phyloP scores from a whole-genome alignment of 1,139 yeast species.

The Magnusiomyces ingens region DNA sequence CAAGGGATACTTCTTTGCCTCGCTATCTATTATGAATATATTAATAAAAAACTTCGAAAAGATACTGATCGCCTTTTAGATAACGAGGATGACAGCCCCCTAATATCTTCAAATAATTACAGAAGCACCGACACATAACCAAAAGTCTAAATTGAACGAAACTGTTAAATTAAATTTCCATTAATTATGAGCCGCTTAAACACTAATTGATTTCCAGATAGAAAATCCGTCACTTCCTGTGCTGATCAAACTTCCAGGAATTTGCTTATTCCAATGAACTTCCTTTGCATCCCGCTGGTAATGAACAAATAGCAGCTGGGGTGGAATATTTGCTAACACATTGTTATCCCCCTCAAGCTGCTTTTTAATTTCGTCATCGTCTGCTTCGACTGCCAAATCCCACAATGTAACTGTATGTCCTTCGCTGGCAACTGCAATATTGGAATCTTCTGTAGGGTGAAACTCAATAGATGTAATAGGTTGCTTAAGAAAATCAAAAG shows the following conservation, averaged over 20 bases:
- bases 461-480: slow-evolving; percentile 90
- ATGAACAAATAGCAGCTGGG: slow-evolving; percentile 91
- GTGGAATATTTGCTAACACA: slow-evolving; percentile 68
- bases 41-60: slow-evolving; percentile 11
- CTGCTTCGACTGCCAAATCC: slow-evolving; percentile 97
- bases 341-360: slow-evolving; percentile 62
- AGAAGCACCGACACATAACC: background rate
- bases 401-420: slow-evolving; percentile 95
- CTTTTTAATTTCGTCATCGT: slow-evolving; percentile 84
- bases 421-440: slow-evolving; percentile 91
- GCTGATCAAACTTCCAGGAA: slow-evolving; percentile 90
- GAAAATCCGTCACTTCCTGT: slow-evolving; percentile 95
- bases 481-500: slow-evolving; percentile 86
- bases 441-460: slow-evolving; percentile 92
- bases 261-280: slow-evolving; percentile 95
- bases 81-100: background rate
- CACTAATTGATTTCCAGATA: slow-evolving; percentile 94
- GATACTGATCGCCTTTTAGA: slow-evolving; percentile 12
- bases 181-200: slow-evolving; percentile 34
- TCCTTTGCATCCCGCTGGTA: slow-evolving; percentile 98
- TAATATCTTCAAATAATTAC: background rate
- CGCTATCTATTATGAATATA: slow-evolving; percentile 43
- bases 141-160: background rate
- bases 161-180: background rate
- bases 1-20: slow-evolving; percentile 51